These are phyloP conservation scores for Brassica nigra DNA, from an alignment of 345 rosid species.

Conservation along the genomic window DNA sequence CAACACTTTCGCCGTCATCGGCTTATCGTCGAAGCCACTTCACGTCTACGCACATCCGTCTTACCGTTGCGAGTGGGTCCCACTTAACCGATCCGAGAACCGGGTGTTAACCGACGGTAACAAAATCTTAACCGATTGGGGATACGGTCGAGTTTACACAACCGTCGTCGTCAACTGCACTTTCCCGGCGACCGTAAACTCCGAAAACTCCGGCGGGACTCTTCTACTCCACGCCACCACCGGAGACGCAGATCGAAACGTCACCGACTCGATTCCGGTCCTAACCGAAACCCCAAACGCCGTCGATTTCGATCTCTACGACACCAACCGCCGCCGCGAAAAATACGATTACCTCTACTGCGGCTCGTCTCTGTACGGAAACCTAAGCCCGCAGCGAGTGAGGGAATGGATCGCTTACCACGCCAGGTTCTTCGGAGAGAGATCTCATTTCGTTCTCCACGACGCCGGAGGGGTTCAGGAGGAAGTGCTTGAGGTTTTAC, in stretches of 20 bases:
- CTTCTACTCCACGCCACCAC: conserved; percentile 66
- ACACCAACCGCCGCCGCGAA: conserved; percentile 35
- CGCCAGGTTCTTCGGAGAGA: conserved; percentile 67
- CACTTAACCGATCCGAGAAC: conserved; percentile 33
- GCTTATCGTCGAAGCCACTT: conserved; percentile 83
- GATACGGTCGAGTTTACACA: conserved; percentile 88
- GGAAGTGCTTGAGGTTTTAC: conserved; percentile 74
- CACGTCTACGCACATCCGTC: conserved; percentile 67
- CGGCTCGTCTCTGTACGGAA: conserved; percentile 80
- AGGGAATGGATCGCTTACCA: conserved; percentile 93
- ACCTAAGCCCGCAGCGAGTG: conserved; percentile 73
- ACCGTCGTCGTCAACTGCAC: conserved; percentile 89
- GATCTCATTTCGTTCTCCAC: conserved; percentile 79
- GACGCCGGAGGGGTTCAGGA: conserved; percentile 85
- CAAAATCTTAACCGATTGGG: conserved; percentile 94
- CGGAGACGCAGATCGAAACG: conserved; percentile 56
- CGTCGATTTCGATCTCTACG: conserved; percentile 46
- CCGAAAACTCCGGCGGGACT: conserved; percentile 68
- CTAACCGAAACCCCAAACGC: conserved; percentile 49
- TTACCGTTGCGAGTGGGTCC: conserved; percentile 77
- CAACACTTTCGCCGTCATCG: conserved; percentile 67
- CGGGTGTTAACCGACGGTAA: conserved; percentile 44
- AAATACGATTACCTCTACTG: conserved; percentile 82
- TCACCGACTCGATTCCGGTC: conserved; percentile 63
- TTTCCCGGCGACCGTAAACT: conserved; percentile 52